Conservation (phyloP, 2,329 filamentous ascomycete species). For the Metarhizium album region DNA sequence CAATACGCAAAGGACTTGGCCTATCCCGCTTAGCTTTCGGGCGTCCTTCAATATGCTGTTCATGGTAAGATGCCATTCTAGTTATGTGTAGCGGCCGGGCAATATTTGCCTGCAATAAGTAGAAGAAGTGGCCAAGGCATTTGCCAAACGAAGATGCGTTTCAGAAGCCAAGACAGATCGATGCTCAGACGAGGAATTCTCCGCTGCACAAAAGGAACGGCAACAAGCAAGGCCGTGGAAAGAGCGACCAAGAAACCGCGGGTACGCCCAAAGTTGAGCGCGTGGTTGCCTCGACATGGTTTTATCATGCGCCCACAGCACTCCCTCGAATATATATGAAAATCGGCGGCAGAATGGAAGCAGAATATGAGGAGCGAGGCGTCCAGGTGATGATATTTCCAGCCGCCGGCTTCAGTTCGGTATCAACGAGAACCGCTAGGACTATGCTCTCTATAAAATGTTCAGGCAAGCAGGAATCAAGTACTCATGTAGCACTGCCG, state of each 20-base stretch:
- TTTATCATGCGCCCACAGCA: neutral
- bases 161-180: neutral
- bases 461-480: neutral
- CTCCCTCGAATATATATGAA: neutral
- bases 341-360: neutral
- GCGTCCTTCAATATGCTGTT: neutral
- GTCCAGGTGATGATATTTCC: neutral
- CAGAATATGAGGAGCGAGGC: neutral
- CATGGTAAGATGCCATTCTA: constrained; percentile 24
- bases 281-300: neutral
- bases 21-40: constrained; percentile 11
- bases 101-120: neutral
- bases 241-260: constrained; percentile 1
- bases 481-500: constrained; percentile 18
- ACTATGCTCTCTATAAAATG: neutral
- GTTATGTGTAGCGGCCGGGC: constrained; percentile 1
- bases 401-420: neutral
- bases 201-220: neutral
- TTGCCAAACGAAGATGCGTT: neutral
- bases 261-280: neutral
- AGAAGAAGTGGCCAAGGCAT: neutral
- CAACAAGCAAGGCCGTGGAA: neutral
- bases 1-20: constrained; percentile 39
- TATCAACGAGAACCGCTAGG: constrained; percentile 4
- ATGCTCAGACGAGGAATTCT: neutral